Evolutionary conservation across 2,329 filamentous ascomycete species (phyloP).

Genomic region (Fusarium ramigenum): DNA sequence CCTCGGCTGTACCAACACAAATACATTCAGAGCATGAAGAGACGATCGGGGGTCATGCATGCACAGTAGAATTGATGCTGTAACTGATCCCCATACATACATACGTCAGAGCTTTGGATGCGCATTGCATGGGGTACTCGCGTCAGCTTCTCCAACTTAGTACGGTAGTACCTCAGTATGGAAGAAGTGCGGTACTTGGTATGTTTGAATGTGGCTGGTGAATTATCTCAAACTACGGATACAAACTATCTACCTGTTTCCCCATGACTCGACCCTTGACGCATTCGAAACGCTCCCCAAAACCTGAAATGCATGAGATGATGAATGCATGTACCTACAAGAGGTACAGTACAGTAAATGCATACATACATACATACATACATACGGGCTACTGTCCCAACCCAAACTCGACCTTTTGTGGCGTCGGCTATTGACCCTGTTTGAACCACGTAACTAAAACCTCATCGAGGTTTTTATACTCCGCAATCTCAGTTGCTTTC

Average conservation of each 20-base stretch:
- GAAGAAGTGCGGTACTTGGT: not conserved
- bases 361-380: not conserved
- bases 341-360: not conserved
- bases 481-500: slow-evolving; percentile 39
- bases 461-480: slow-evolving; percentile 36
- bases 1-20: not conserved
- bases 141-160: slow-evolving; percentile 11
- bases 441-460: slow-evolving; percentile 36
- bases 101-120: not conserved
- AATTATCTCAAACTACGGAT: not conserved
- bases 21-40: not conserved
- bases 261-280: slow-evolving; percentile 2
- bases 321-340: not conserved
- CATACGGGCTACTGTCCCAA: not conserved
- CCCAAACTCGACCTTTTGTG: slow-evolving; percentile 25
- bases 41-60: not conserved
- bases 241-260: not conserved
- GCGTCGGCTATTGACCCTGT: slow-evolving; percentile 40
- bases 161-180: not conserved
- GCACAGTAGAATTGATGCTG: not conserved
- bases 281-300: slow-evolving; percentile 8
- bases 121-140: not conserved
- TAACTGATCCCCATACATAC: not conserved
- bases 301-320: slow-evolving; percentile 14
- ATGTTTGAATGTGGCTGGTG: slow-evolving; percentile 9